Evolutionary conservation across 108 stramenopile genomes (phyloP).

Genomic region (Parietichytrium sp.): DNA sequence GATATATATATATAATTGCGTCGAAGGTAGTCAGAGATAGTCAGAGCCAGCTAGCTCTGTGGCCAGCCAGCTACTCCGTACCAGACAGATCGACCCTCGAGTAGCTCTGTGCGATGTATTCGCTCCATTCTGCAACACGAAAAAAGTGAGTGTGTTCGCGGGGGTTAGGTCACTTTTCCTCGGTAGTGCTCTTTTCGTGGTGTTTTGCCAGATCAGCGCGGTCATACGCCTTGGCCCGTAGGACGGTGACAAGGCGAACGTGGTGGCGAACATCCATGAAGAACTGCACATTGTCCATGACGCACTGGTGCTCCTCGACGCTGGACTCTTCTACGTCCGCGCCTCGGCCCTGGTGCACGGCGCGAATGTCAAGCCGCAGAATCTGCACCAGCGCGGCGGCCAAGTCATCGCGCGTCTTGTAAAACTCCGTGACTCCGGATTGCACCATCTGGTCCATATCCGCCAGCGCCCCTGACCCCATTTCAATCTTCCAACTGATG

Average conservation of each 20-base stretch:
- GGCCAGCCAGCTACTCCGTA: no score
- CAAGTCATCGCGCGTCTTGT: not conserved
- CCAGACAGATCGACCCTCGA: no score
- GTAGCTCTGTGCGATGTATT: no score
- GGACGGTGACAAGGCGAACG: not conserved
- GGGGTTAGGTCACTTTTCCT: no score
- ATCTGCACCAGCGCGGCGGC: not conserved
- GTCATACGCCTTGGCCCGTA: not conserved
- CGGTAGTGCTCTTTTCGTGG: no score
- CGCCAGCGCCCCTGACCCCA: not conserved
- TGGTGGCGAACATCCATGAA: not conserved
- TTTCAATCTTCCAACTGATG: not conserved
- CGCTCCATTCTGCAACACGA: no score
- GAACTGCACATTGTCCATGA: not conserved
- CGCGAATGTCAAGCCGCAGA: not conserved
- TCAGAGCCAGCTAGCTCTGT: no score
- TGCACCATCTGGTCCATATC: not conserved
- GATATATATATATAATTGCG: no score
- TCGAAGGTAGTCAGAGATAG: no score
- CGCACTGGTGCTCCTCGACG: not conserved
- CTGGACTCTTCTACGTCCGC: not conserved
- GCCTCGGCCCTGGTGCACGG: conserved; percentile 27
- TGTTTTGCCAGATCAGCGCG: no score
- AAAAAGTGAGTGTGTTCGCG: no score
- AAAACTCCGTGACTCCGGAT: not conserved